A percentile compares a stretch with the other conserved stretches of the same genome.
phyloP scores from a whole-genome alignment of 164 flowering plant species.

The Malania oleifera region DNA sequence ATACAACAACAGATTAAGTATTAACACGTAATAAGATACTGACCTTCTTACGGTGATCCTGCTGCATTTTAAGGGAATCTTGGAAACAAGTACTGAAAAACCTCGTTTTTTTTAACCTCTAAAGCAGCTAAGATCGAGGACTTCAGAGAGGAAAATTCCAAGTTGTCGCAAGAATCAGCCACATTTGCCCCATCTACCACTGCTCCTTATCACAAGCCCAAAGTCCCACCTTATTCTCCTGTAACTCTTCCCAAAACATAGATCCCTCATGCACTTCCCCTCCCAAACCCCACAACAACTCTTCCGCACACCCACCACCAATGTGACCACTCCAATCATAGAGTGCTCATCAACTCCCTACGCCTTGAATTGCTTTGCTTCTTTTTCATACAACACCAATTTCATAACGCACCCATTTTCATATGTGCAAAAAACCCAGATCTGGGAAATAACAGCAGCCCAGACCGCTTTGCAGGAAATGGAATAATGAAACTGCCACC shows the following conservation, averaged over 20 bases:
- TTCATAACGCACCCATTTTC: no score
- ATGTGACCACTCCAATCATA: not conserved
- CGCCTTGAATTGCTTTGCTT: no score
- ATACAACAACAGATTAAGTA: not conserved
- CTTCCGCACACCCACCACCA: not conserved
- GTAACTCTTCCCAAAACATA: not conserved
- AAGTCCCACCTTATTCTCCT: not conserved
- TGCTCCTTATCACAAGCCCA: not conserved
- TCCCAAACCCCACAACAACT: not conserved
- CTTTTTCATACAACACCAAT: no score
- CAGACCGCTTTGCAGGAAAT: no score
- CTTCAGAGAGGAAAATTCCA: not conserved
- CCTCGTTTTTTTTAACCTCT: not conserved
- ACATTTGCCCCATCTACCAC: not conserved
- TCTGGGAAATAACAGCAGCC: no score
- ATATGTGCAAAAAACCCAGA: no score
- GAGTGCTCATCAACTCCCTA: no score
- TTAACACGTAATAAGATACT: no score
- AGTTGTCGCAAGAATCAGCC: not conserved
- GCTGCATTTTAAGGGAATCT: not conserved
- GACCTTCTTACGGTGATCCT: not conserved
- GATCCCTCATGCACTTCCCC: not conserved
- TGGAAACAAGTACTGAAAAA: not conserved
- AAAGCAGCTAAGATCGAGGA: not conserved
- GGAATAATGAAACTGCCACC: no score